Percentiles rank a stretch among this genome's conserved stretches.
Conservation (phyloP, 2,329 filamentous ascomycete species). For the Diaporthe longicolla region DNA sequence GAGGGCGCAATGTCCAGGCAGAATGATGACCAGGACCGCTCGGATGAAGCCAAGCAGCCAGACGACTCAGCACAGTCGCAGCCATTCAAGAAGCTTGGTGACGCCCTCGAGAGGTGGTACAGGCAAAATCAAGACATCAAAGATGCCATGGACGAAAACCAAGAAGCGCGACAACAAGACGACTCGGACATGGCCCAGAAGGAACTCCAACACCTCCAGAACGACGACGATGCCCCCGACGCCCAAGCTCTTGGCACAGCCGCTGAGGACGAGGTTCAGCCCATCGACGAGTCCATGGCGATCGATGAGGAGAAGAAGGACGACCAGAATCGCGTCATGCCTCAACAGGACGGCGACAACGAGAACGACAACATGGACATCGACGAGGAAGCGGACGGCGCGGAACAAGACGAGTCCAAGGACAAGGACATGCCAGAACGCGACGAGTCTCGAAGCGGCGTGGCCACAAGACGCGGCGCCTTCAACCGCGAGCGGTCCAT, state of each 20-base stretch:
- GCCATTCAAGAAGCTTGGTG: constrained; percentile 94
- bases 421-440: constrained; percentile 60
- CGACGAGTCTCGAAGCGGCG: constrained; percentile 71
- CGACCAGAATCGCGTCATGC: constrained; percentile 61
- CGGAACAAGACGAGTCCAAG: constrained; percentile 55
- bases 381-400: constrained; percentile 58
- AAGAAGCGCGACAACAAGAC: constrained; percentile 65
- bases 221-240: constrained; percentile 86
- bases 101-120: constrained; percentile 94
- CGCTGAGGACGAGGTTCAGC: constrained; percentile 86
- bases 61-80: constrained; percentile 65
- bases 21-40: constrained; percentile 60
- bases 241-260: constrained; percentile 92
- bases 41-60: constrained; percentile 61
- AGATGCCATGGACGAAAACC: constrained; percentile 69
- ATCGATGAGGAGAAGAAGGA: constrained; percentile 79
- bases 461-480: constrained; percentile 71
- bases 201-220: constrained; percentile 94
- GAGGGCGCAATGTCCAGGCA: constrained; percentile 69
- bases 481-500: constrained; percentile 66
- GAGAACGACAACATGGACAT: constrained; percentile 52
- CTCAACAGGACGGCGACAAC: constrained; percentile 62
- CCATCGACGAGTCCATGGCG: constrained; percentile 90
- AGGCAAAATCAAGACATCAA: constrained; percentile 87
- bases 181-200: constrained; percentile 78